Evolutionary conservation across 352 stramenopile species (phyloP), one percentile per base, ranked within the genome.

Genomic region (Globisporangium abappressorium): DNA sequence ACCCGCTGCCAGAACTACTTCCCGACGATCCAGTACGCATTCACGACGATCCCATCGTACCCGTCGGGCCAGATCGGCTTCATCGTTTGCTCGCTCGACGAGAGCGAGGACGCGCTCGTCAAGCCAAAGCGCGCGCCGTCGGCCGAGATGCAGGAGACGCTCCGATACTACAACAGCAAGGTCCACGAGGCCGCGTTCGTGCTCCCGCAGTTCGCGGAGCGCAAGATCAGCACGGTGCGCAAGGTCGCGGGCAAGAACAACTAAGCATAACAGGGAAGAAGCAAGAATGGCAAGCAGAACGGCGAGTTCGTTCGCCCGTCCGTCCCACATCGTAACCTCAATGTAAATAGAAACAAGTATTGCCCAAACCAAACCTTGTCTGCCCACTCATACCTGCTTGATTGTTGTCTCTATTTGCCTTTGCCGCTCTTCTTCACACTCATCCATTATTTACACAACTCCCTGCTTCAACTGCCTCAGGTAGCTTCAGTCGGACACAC

Each of bases 31-130:
- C 95, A 99, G 71, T 99, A 99, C 85, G 97, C 96, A 20, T 99
- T 98, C 85, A 99, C 96, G 56, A 99, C 93, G 56, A 99, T 99
- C 73, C 98, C 98, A 6, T 99, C 97, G 28, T 99, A 99, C 87
- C 98, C 98, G 9, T 98, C 90, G 51, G 98, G 97, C 54, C 97
- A 99, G 79, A 99, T 99, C 80, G 98, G 97, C 43, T 99, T 99
- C 74, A 94, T 98, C 69, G 80, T 98, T 72, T 95, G 88, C 81
- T 90, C 88, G 63, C 75, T 94, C 14, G 85, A 93, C 70, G 74
- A 94, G 36, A 81, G 73, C 65, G 66, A 75, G 11, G 75, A 80
- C 26, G 79, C 77, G 12, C 69, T 95, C 65, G 72, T 73, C 64
- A 89, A 84, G 73, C 85, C 88, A 57, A 93, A 93, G 84, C 86